Evolutionary conservation across 179 eudicot genomes (phyloP).

Genomic region (Beta macrorhiza): DNA sequence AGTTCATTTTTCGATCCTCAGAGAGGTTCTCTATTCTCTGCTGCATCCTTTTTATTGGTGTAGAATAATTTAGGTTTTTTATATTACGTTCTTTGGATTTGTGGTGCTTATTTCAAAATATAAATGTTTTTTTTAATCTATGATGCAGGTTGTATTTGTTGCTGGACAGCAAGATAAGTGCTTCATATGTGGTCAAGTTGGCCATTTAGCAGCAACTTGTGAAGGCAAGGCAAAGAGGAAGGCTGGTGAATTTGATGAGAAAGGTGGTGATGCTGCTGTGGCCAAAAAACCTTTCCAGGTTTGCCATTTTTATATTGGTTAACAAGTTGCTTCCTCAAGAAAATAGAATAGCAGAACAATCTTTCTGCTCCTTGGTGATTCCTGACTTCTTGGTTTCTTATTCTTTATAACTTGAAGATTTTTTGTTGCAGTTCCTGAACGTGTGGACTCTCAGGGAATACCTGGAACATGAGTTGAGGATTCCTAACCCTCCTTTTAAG

Average conservation of each 20-base stretch:
- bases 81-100: not conserved
- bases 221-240: constrained; percentile 95
- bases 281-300: constrained; percentile 90
- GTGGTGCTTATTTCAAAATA: not conserved
- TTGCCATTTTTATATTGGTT: constrained; percentile 1
- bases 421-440: constrained; percentile 67
- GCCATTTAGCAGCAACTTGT: constrained; percentile 86
- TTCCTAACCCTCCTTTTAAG: constrained; percentile 60
- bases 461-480: constrained; percentile 72
- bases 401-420: constrained; percentile 13
- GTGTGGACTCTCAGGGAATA: constrained; percentile 91
- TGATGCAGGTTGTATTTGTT: constrained; percentile 63
- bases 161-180: constrained; percentile 94
- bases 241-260: constrained; percentile 91
- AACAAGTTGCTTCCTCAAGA: not conserved
- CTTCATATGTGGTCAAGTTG: constrained; percentile 88
- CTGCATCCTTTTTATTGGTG: not conserved
- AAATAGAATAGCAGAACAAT: not conserved
- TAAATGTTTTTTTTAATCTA: not conserved
- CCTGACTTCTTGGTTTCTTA: not conserved
- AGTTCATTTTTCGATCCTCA: constrained; percentile 89
- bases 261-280: constrained; percentile 54
- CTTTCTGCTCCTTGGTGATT: not conserved
- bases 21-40: constrained; percentile 63
- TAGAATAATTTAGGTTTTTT: not conserved